These are phyloP conservation scores for Carallia brachiata DNA, from an alignment of 345 rosid genomes.

Conservation along the genomic window DNA sequence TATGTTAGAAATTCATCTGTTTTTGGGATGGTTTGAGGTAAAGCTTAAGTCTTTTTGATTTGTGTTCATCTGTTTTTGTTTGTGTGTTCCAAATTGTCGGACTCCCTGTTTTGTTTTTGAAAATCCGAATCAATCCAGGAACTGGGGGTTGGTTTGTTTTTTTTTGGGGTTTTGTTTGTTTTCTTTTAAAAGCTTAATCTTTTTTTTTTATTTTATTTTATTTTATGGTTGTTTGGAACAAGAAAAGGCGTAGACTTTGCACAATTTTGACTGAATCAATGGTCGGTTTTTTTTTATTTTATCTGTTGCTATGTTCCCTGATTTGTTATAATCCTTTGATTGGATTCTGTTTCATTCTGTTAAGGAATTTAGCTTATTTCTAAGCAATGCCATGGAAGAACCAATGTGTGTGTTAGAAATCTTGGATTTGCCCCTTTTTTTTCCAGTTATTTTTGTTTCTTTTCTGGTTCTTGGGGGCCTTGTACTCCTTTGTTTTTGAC, in stretches of 20 bases:
- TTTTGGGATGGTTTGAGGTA: slow-evolving; percentile 23
- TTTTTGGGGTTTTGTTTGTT: not conserved
- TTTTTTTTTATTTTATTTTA: not conserved
- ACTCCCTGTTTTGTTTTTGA: not conserved
- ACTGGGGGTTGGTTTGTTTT: not conserved
- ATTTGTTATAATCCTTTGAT: not conserved
- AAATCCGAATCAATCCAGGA: not conserved
- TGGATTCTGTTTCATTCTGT: not conserved
- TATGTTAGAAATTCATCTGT: not conserved
- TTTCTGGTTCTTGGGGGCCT: no score
- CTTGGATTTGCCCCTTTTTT: no score
- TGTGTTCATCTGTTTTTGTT: not conserved
- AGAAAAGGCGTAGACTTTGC: no score
- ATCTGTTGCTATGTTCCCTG: not conserved
- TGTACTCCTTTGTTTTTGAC: no score
- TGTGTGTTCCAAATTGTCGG: not conserved
- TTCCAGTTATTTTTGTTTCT: no score
- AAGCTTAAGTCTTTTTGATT: not conserved
- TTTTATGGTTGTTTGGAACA: no score
- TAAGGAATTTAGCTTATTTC: not conserved
- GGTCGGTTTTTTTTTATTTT: no score
- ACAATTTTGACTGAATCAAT: no score
- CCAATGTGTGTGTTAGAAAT: not conserved
- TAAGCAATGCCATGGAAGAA: not conserved
- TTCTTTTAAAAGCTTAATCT: no score